phyloP scores from a whole-genome alignment of 768 basidiomycete species.

The Boletus vermiculosoides region DNA sequence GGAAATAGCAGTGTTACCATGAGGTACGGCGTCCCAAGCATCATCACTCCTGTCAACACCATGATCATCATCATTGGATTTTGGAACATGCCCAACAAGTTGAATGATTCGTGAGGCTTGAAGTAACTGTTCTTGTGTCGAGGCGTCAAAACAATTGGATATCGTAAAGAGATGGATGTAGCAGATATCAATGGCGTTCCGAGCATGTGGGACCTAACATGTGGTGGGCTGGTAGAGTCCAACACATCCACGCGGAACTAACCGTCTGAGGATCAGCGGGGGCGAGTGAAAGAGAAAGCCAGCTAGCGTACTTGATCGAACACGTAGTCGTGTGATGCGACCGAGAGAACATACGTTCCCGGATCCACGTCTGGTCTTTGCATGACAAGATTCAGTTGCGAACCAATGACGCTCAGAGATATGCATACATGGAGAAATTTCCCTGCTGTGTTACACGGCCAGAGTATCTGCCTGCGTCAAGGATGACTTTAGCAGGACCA shows the following conservation, averaged over 20 bases:
- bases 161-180: conserved; percentile 51
- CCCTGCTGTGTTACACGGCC: conserved; percentile 59
- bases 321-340: conserved; percentile 59
- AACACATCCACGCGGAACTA: conserved; percentile 71
- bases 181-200: conserved; percentile 69
- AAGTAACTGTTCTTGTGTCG: conserved; percentile 63
- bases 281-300: background rate
- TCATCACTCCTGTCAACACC: conserved; percentile 62
- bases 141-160: conserved; percentile 59
- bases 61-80: conserved; percentile 86
- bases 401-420: background rate
- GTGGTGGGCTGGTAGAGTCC: conserved; percentile 40
- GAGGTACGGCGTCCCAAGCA: conserved; percentile 72
- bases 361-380: conserved; percentile 64
- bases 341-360: conserved; percentile 69
- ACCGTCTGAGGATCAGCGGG: conserved; percentile 1
- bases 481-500: conserved; percentile 54
- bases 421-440: conserved; percentile 62
- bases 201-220: conserved; percentile 61
- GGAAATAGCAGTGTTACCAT: conserved; percentile 46
- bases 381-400: conserved; percentile 11
- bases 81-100: conserved; percentile 69
- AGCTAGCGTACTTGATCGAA: conserved; percentile 63
- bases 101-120: conserved; percentile 69
- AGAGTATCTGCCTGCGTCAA: conserved; percentile 57